Evolutionary conservation across 768 basidiomycete species (phyloP), one percentile per base, ranked within the genome.

Genomic region (Cyathus striatus): DNA sequence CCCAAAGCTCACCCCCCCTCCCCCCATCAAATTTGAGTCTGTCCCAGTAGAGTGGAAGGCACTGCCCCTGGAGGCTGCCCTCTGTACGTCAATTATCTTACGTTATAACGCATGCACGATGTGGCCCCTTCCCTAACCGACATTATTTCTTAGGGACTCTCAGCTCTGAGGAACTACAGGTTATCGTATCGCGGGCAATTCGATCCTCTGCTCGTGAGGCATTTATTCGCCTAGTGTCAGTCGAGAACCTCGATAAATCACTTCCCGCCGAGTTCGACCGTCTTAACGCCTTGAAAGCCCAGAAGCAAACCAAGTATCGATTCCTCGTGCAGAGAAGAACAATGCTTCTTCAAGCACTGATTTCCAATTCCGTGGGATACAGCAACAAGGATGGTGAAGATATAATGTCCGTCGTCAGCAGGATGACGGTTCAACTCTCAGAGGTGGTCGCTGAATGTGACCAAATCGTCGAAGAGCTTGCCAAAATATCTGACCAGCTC

Each of bases 151-250:
- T 48, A 76, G 75, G 73, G 75, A 75, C 83, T 56, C 65, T 88
- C 63, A 76, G 78, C 57, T 57, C 75, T 54, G 49, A 65, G 53
- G 63, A 86, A 48, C 73, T 89, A 23, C 87, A 88, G 54, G 69
- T 75, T 18, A 75, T 87, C 45, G 86, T 87, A 16, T 81, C 85
- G 23, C 70, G 76, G 5, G 83, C 84, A 4, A 86, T 90, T 49
- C 76, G 83, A 12, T 65, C 75, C 16, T 84, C 83, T 7, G 79
- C 83, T 0, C 69, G 73, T 46, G 82, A 84, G 45, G 80, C 82
- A 2, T 85, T 80, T 51, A 76, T 89, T 39, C 83, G 86, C 3
- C 67, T 90, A 7, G 69, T 90, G 17, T 75, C 84, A 10, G 49
- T 76, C 12, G 75, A 83, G 12, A 74, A 75, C 13, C 66, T 86